Percentiles rank a stretch among this genome's conserved stretches.
phyloP scores from a whole-genome alignment of 768 basidiomycete genomes.

The Cystofilobasidium capitatum region DNA sequence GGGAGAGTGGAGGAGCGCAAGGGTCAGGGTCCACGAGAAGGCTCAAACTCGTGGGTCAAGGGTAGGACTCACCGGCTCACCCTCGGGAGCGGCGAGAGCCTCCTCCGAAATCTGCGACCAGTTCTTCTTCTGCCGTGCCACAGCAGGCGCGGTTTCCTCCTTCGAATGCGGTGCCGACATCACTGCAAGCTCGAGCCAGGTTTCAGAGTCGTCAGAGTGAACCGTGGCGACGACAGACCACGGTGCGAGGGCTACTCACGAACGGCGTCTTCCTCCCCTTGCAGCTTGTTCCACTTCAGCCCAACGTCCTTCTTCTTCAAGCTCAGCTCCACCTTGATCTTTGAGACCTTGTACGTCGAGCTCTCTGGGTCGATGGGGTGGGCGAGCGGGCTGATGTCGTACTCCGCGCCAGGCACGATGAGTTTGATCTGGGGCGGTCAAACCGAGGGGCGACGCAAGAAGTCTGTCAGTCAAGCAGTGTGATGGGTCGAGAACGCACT shows the following conservation, averaged over 20 bases:
- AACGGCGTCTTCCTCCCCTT: conserved; percentile 60
- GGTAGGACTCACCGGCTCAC: conserved; percentile 47
- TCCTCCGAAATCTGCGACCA: conserved; percentile 70
- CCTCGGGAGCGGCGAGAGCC: conserved; percentile 58
- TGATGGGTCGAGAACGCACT: not conserved
- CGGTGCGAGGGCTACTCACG: not conserved
- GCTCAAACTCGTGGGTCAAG: too few relatives aligned
- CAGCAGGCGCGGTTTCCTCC: conserved; percentile 37
- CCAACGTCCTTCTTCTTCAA: conserved; percentile 58
- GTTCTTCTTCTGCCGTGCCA: conserved; percentile 53
- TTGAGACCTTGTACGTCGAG: conserved; percentile 14
- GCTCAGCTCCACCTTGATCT: conserved; percentile 56
- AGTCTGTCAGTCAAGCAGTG: not conserved
- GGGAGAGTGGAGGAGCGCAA: not conserved
- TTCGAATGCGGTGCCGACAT: conserved; percentile 34
- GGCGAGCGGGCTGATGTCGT: conserved; percentile 20
- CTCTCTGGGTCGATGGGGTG: conserved; percentile 16
- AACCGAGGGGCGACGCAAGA: not conserved
- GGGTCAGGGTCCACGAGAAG: too few relatives aligned
- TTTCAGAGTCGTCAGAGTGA: conserved; percentile 30
- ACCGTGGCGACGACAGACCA: conserved; percentile 10
- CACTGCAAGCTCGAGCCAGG: conserved; percentile 31
- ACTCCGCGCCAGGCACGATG: conserved; percentile 10
- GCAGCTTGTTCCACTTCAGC: conserved; percentile 60
- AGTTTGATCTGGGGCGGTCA: conserved; percentile 15